Evolutionary conservation across 805 yeast genomes (phyloP), one percentile per base, ranked within the genome.

Genomic region (Ogataea minuta): DNA sequence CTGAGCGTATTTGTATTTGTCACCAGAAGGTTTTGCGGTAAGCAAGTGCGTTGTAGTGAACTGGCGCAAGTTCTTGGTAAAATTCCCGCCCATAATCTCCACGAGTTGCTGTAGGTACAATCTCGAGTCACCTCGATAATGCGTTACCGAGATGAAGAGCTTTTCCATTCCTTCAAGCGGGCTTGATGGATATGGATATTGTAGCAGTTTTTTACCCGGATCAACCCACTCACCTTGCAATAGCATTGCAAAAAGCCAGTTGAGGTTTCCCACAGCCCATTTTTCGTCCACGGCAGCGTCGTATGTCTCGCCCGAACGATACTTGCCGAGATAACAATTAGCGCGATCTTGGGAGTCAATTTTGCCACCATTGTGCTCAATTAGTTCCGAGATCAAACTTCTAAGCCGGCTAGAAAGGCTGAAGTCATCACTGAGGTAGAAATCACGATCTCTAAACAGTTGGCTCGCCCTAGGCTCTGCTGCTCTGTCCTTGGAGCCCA

Each of bases 101-200:
- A 84, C 76, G 9, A 91, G 64, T 32, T 70, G 70, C 38, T 80
- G 78, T 24, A 93, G 62, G 52, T 87, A 91, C 26, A 68, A 64
- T 29, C 99, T 66, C 1, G 95, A 84, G 54, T 84, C 93, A 0
- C 97, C 97, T 15, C 84, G 75, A 55, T 85, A 89, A 52, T 88
- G 87, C 0, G 96, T 81, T 3, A 86, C 74, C 8, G 88, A 72
- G 9, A 88, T 74, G 3, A 70, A 64, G 26, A 78, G 59, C n/a
- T 73, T 70, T 11, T 64, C 63, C 68, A 84, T 75, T 4, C 70
- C 77, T 2, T 73, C 66, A 2, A 87, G 50, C 0, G 79, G 79
- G 1, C 58, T 66, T 15, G 59, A 56, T 5, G 78, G 81, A 3
- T 70, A 66, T 0, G 98, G 98, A 53, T 79, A 78, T 52, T 84